Base-by-base conservation (phyloP, 2,329 filamentous ascomycete genomes). In the Trichoderma aggressivum region DNA sequence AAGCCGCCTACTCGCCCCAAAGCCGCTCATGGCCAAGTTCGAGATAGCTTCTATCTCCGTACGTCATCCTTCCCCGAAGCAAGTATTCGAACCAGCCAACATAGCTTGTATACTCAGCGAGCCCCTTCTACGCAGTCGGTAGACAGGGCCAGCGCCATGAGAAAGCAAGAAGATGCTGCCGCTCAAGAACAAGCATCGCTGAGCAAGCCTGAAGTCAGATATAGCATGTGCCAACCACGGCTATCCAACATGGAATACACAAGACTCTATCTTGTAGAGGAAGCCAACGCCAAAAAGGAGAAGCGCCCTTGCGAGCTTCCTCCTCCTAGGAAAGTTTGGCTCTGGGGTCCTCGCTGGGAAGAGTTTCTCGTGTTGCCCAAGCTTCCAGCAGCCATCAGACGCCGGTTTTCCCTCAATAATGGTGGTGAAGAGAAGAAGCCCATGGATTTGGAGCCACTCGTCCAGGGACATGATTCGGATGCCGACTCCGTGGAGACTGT, bases 231-330 rank as follows among this genome's bases (percentile, higher is more conserved):
- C 5, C 67, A 73, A 24, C 80, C 81, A 0, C 78, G 81, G 0
- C 62, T 84, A 5, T 82, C 81, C 1, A 80, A 81, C 1, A 82
- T 83, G 80, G 82, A 84, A 56, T 83, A 83, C 61, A 70, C 76
- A 10, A 78, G 82, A 8, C 73, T 78, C 7, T 81, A 80, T 60
- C 75, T 81, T 39, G 71, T 83, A 3, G 78, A 81, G 59, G 78
- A 80, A 56, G 75, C 78, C 6, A 70, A 73, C 16, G 75, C 78
- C 14, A 74, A 77, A 18, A 75, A 72, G 24, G 75, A 80, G 12
- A 68, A 72, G 10, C 72, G 75, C 6, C 53, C 72, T 2, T 80
- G 79, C 59, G 74, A 77, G 24, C 74, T 83, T 6, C 77, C 76
- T 14, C 72, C 73, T 18, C 79, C 80, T 2, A 72, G 73, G 16